Evolutionary conservation across 176 grass and related monocot genomes (phyloP), one percentile per base, ranked within the genome.

Genomic region (Aegilops longissima): DNA sequence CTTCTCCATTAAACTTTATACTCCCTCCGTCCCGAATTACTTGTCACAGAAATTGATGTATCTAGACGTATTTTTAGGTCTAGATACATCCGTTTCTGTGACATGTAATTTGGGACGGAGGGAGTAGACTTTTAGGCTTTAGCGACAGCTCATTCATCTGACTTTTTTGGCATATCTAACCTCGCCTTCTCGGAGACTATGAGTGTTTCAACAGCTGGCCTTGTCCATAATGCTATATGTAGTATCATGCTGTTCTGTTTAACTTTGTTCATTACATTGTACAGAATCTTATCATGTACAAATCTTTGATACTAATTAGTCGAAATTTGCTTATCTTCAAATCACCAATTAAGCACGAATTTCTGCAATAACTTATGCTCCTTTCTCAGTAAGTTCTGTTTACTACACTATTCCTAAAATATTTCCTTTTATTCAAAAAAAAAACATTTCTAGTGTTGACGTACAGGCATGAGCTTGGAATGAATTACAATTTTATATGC

Each of bases 401-500:
- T 73, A 42, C 78, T 6, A 52, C 44, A 54, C 70, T 38, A 56
- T 38, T 89, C 24, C 56, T 93, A 61, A 79, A 14, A 76, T 38
- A 6, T 33, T 73, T 65, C 5, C 20, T 73, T 66, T 89, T 76
- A 33, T n/a, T 1, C 7, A 1, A 2, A 24, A 24, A 68, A 42
- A 81, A 81, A 69, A 61, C 12, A 16, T 61, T 79, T 73, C 8
- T 83, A 99, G 97, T 47, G 61, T 85, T 99, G 89, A 99, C 97
- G 54, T 99, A 99, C 75, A 95, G 87, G 66, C 97, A 99, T 83
- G 97, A 99, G 76, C 90, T 99, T 30, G 97, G 97, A 67, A 96
- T 99, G 94, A 99, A 99, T 78, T 99, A 96, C 85, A 94, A 92
- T 86, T 94, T 99, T 68, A 96, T 99, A 85, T 84, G 87, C 59